Conservation (phyloP, 257 asterid genomes). For the Paulownia fortunei region DNA sequence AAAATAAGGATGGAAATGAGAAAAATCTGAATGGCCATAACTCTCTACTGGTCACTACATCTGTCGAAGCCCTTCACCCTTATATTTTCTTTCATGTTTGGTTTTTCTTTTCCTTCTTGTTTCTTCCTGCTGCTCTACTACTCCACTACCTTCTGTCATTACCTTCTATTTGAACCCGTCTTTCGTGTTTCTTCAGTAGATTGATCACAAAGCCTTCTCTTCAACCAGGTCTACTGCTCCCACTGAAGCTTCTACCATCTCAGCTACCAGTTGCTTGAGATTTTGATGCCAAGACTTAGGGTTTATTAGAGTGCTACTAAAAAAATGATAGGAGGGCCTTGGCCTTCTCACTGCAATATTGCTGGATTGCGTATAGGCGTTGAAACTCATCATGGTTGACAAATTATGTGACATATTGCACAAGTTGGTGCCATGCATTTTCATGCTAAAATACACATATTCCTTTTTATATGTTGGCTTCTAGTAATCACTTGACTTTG, state of each 20-base stretch:
- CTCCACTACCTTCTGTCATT: neutral
- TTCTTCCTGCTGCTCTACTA: constrained; percentile 16
- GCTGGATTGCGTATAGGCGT: neutral
- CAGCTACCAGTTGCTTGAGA: neutral
- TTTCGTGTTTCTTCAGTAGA: constrained; percentile 12
- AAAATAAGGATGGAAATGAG: neutral
- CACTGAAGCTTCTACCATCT: neutral
- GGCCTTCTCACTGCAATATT: constrained; percentile 6
- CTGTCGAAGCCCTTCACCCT: neutral
- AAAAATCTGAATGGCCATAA: neutral
- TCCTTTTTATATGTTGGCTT: constrained; percentile 19
- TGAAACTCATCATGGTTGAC: constrained; percentile 16
- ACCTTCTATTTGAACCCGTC: constrained; percentile 13
- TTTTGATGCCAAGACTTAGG: neutral
- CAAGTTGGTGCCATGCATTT: constrained; percentile 19
- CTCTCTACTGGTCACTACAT: neutral
- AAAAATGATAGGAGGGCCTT: neutral
- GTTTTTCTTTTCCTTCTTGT: neutral
- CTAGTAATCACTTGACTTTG: constrained; percentile 25
- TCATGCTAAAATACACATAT: neutral
- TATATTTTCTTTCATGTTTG: neutral
- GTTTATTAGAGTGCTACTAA: neutral
- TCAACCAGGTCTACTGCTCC: constrained; percentile 3
- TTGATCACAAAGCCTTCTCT: neutral
- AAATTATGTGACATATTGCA: constrained; percentile 6